These are phyloP conservation scores for Bruguiera hainesii DNA, from an alignment of 441 rosid species.

Conservation along the genomic window DNA sequence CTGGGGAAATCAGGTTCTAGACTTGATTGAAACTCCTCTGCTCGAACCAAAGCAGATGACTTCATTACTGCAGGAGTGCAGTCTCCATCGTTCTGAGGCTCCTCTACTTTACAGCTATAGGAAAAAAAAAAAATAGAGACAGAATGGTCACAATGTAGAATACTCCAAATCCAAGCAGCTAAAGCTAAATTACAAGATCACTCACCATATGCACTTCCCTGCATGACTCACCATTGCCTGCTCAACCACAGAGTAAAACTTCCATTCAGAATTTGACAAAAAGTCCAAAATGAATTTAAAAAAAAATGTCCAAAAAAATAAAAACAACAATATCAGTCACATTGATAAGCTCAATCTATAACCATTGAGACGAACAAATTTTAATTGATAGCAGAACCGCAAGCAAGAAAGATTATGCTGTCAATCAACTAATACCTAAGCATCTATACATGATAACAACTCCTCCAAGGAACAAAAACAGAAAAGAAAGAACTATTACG, in stretches of 20 bases:
- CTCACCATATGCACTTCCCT: slow-evolving; percentile 38
- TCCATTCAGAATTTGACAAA: not conserved
- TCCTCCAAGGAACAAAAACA: not conserved
- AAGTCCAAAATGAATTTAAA: not conserved
- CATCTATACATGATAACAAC: no score
- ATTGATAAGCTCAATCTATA: no score
- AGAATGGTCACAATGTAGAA: not conserved
- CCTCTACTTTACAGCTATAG: slow-evolving; percentile 44
- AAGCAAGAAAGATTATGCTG: no score
- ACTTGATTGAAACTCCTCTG: slow-evolving; percentile 62
- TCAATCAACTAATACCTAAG: no score
- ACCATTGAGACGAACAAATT: no score
- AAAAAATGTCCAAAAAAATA: no score
- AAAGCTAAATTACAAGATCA: slow-evolving; percentile 1
- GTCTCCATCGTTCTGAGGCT: slow-evolving; percentile 23
- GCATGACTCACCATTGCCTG: slow-evolving; percentile 21
- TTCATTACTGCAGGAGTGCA: slow-evolving; percentile 28
- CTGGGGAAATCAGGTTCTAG: slow-evolving; percentile 54
- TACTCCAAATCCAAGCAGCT: not conserved
- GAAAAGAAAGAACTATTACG: slow-evolving; percentile 22
- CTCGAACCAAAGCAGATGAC: slow-evolving; percentile 54
- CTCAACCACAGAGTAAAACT: not conserved
- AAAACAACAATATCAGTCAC: no score
- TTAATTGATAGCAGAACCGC: no score
- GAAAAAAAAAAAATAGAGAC: not conserved